phyloP scores from a whole-genome alignment of 495 filamentous ascomycete species.

The Letharia lupina region DNA sequence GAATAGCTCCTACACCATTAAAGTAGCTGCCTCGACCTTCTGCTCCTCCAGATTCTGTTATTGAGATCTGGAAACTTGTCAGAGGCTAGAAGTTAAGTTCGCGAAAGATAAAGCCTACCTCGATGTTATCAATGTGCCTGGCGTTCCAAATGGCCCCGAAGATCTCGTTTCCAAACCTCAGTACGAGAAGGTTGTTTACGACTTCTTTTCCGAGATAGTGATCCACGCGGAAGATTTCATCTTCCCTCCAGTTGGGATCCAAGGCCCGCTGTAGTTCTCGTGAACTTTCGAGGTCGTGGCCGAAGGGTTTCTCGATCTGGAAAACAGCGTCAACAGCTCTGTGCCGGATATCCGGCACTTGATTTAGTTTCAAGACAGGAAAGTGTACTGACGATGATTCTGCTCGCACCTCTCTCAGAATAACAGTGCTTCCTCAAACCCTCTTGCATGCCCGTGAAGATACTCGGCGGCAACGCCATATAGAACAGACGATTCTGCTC shows the following conservation, averaged over 20 bases:
- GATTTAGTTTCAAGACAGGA: not conserved
- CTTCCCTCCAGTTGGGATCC: conserved; percentile 94
- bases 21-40: conserved; percentile 98
- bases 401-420: conserved; percentile 16
- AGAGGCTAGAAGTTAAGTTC: not conserved
- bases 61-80: conserved; percentile 58
- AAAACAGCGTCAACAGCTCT: conserved; percentile 16
- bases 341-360: not conserved
- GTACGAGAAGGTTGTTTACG: conserved; percentile 98
- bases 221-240: conserved; percentile 98
- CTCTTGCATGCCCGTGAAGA: conserved; percentile 22
- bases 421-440: conserved; percentile 23
- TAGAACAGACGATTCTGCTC: conserved; percentile 25
- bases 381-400: conserved; percentile 27
- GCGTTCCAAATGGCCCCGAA: conserved; percentile 97
- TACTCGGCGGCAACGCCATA: conserved; percentile 24
- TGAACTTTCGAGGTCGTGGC: conserved; percentile 88
- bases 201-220: conserved; percentile 99
- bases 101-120: conserved; percentile 32
- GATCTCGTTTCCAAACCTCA: conserved; percentile 97
- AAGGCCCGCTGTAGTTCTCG: conserved; percentile 87
- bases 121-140: conserved; percentile 94
- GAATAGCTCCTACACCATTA: conserved; percentile 96
- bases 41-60: conserved; percentile 97
- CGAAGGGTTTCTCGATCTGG: conserved; percentile 97